These are phyloP conservation scores for Nitzschia palea DNA, from an alignment of 108 stramenopile genomes.

Conservation along the genomic window DNA sequence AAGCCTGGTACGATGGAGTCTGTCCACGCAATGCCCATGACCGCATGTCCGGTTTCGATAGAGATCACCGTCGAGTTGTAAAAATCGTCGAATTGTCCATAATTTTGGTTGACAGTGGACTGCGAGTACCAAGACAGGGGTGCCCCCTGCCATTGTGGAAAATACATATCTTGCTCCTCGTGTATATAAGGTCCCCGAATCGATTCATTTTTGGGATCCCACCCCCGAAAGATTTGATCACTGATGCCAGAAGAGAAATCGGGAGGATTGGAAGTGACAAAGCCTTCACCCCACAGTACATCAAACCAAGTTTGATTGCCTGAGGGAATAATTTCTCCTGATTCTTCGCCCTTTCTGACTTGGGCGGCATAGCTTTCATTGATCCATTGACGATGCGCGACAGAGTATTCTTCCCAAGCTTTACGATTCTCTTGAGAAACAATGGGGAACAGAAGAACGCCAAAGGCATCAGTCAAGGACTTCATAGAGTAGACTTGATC, in stretches of 20 bases:
- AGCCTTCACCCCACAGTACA: conserved; percentile 1
- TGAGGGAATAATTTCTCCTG: neutral
- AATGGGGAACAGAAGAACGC: conserved; percentile 2
- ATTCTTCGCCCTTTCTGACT: neutral
- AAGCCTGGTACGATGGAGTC: conserved; percentile 3
- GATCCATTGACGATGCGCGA: conserved; percentile 2
- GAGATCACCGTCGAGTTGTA: neutral
- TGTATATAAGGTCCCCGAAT: neutral
- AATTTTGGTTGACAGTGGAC: conserved; percentile 5
- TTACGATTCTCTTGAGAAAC: neutral
- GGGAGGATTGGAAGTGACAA: neutral
- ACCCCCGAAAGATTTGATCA: neutral
- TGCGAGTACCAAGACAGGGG: neutral
- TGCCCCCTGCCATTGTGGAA: conserved; percentile 12
- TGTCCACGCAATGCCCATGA: conserved; percentile 1
- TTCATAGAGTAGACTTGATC: neutral
- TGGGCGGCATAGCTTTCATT: neutral
- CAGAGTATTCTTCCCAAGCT: neutral
- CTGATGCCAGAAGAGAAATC: neutral
- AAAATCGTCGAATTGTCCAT: conserved; percentile 1
- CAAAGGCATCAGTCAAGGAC: conserved; percentile 14
- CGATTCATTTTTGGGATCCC: neutral
- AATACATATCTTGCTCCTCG: neutral
- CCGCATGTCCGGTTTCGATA: neutral
- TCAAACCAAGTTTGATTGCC: conserved; percentile 1